phyloP scores from a whole-genome alignment of 495 filamentous ascomycete genomes.

The Viridothelium virens region DNA sequence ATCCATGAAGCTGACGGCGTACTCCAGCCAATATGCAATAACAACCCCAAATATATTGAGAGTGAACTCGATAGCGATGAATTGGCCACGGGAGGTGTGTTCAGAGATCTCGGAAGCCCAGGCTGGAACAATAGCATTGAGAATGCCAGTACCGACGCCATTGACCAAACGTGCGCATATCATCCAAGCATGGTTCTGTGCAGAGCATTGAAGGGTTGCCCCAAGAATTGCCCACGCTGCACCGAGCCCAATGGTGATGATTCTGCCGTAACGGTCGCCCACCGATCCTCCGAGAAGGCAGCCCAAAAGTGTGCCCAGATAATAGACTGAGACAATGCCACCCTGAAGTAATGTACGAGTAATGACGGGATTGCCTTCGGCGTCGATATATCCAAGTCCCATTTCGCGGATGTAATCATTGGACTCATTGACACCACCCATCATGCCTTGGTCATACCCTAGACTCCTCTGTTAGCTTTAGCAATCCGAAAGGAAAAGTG shows the following conservation, averaged over 20 bases:
- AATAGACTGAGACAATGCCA: slow-evolving; percentile 62
- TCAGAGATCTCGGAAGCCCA: slow-evolving; percentile 63
- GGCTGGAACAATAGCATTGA: slow-evolving; percentile 65
- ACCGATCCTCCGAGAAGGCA: slow-evolving; percentile 26
- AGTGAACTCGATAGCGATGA: slow-evolving; percentile 66
- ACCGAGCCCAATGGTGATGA: slow-evolving; percentile 11
- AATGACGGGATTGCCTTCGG: slow-evolving; percentile 39
- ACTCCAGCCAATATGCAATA: slow-evolving; percentile 66
- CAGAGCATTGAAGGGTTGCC: slow-evolving; percentile 34
- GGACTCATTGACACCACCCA: slow-evolving; percentile 64
- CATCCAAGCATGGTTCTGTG: slow-evolving; percentile 61
- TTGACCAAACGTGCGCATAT: slow-evolving; percentile 56
- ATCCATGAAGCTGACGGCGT: slow-evolving; percentile 53
- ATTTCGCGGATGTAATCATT: slow-evolving; percentile 58
- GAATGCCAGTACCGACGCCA: slow-evolving; percentile 63
- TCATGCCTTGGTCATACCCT: slow-evolving; percentile 62
- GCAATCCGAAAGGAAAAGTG: too few species aligned
- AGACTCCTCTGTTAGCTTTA: too few species aligned
- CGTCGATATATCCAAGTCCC: slow-evolving; percentile 54
- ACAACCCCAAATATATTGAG: slow-evolving; percentile 69
- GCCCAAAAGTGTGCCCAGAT: slow-evolving; percentile 58
- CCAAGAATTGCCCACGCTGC: slow-evolving; percentile 16
- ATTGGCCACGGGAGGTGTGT: slow-evolving; percentile 61
- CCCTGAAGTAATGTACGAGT: slow-evolving; percentile 57
- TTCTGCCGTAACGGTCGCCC: slow-evolving; percentile 15